Evolutionary conservation across 768 basidiomycete species (phyloP), one percentile per base, ranked within the genome.

Genomic region (Piloderma croceum): DNA sequence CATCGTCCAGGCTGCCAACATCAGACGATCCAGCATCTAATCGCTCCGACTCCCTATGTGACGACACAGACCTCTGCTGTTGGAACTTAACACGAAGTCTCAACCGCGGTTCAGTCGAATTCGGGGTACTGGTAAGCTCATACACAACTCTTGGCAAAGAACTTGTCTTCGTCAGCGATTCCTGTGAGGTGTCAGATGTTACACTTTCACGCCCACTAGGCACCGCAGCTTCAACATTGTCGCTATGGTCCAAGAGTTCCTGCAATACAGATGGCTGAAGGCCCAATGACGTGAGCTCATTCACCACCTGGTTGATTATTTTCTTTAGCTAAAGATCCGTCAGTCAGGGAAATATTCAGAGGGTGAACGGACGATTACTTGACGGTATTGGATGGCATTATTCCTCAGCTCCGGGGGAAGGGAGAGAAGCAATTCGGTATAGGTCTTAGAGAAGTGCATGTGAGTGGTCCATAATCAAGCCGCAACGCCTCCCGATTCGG

Each of bases 331-430:
- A 50, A 31, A 47, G 31, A 20, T 33, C 13, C 19, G 23, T n/a
- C 10, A 20, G 21, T 17, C 43, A 38, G 37, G 36, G 19, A 23
- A 27, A 12, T 4, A 43, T 23, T 24, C n/a, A 40, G 12, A 18
- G 29, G 5, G 11, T n/a, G 32, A 41, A 18, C 15, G 27, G 32
- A 10, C 24, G 4, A 38, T 11, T 41, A 86, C 88, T 68, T 82
- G 80, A 23, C 86, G 72, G 56, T 96, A 96, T 55, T 91, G 79
- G 40, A 96, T 83, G 1, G 87, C 81, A 56, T 80, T 83, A 17
- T 82, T 72, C 20, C 78, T 70, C 50, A 92, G 70, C 41, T 90
- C 87, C 24, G 79, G 76, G 0, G 91, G 90, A 10, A 93, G 75
- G 6, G 71, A 71, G 39, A 70, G 60, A 23, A 88, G 65, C 7